Evolutionary conservation across 345 rosid species (phyloP).

Genomic region (Iberis pinnata): DNA sequence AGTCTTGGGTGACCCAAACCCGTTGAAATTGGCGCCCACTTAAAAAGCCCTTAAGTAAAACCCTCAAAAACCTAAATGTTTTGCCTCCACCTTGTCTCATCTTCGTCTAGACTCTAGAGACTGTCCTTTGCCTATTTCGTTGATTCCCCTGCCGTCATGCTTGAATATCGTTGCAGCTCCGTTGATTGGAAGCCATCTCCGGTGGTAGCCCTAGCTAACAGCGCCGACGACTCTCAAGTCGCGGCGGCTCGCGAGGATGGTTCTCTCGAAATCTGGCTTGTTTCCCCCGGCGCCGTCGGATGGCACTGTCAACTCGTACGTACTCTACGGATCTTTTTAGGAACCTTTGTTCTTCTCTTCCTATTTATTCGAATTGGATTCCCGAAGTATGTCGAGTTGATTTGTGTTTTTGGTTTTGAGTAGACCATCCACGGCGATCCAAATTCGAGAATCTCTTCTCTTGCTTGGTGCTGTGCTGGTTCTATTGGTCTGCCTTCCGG

Average conservation of each 20-base stretch:
- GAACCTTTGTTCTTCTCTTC: constrained; percentile 8
- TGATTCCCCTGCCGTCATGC: constrained; percentile 30
- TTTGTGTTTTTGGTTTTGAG: constrained; percentile 18
- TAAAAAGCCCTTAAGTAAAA: constrained; percentile 17
- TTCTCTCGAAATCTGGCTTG: constrained; percentile 96
- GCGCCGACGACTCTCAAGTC: constrained; percentile 63
- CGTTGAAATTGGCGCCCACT: constrained; percentile 18
- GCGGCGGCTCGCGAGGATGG: constrained; percentile 93
- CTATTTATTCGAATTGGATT: constrained; percentile 22
- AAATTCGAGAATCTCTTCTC: constrained; percentile 67
- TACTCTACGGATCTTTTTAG: constrained; percentile 24
- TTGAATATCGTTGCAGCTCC: constrained; percentile 61
- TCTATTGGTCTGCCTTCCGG: constrained; percentile 53
- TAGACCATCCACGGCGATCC: constrained; percentile 85
- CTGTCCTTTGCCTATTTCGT: too few relatives aligned
- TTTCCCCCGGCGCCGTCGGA: constrained; percentile 84
- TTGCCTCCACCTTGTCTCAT: constrained; percentile 15
- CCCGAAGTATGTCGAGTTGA: constrained; percentile 29
- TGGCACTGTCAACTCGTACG: constrained; percentile 99
- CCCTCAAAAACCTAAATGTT: constrained; percentile 21
- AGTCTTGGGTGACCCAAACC: background rate
- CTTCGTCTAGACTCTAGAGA: background rate
- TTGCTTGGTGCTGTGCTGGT: constrained; percentile 64
- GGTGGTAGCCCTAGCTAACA: constrained; percentile 73
- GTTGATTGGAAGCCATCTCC: constrained; percentile 89